Conservation (phyloP, 371 early-diverging fungal genomes). For the Lichtheimia ramosa region DNA sequence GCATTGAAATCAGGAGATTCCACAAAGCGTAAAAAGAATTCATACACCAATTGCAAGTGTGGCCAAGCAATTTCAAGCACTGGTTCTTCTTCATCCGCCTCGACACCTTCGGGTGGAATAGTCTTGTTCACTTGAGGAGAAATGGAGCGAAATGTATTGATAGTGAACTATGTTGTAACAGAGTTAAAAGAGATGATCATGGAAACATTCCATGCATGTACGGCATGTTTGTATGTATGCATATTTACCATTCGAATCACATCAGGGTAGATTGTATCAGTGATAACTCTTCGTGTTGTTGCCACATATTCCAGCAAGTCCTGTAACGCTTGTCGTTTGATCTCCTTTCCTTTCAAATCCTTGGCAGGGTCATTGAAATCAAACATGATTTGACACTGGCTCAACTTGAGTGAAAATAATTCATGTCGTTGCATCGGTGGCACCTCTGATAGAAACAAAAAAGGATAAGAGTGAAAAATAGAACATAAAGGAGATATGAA, state of each 20-base stretch:
- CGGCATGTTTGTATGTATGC: background rate
- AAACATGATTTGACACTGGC: constrained; percentile 89
- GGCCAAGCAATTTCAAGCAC: constrained; percentile 96
- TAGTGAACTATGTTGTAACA: constrained; percentile 68
- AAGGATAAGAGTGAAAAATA: background rate
- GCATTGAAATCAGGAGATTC: constrained; percentile 97
- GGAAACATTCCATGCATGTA: too few relatives aligned
- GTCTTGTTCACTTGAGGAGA: constrained; percentile 80
- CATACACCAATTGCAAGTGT: constrained; percentile 95
- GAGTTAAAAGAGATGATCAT: too few relatives aligned
- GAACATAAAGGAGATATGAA: constrained; percentile 1
- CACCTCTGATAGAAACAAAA: constrained; percentile 61
- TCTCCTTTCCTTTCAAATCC: constrained; percentile 91
- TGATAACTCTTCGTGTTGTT: constrained; percentile 81
- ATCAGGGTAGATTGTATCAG: constrained; percentile 87
- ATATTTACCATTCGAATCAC: constrained; percentile 87
- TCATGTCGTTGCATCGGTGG: constrained; percentile 71
- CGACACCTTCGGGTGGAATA: constrained; percentile 74
- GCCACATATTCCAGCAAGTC: constrained; percentile 93
- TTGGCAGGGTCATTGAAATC: constrained; percentile 91
- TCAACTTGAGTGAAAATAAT: constrained; percentile 83
- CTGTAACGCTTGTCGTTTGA: constrained; percentile 87
- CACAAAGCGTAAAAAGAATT: constrained; percentile 94
- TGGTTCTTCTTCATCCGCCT: constrained; percentile 98
- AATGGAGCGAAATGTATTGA: constrained; percentile 92